Evolutionary conservation across 1,284 basidiomycete species (phyloP).

Genomic region (Leccinum proximum): DNA sequence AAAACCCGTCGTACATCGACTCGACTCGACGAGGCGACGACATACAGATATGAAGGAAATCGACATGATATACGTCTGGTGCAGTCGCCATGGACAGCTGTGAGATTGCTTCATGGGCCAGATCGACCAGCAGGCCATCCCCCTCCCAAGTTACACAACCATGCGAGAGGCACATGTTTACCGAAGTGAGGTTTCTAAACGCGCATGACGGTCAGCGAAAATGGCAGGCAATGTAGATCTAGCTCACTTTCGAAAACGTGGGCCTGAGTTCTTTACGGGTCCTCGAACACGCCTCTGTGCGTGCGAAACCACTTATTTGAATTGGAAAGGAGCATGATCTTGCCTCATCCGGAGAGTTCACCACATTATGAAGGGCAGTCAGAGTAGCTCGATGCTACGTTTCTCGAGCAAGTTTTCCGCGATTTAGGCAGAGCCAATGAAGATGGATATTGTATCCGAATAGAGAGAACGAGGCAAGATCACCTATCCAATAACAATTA

Average conservation of each 20-base stretch:
- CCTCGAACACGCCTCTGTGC: slow-evolving; percentile 15
- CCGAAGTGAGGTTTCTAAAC: slow-evolving; percentile 16
- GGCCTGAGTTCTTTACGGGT: slow-evolving; percentile 11
- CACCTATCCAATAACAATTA: slow-evolving; percentile 10
- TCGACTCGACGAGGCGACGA: slow-evolving; percentile 15
- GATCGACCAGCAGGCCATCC: slow-evolving; percentile 20
- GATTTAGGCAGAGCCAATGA: slow-evolving; percentile 20
- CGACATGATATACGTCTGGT: slow-evolving; percentile 16
- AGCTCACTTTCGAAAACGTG: slow-evolving; percentile 19
- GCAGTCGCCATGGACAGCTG: slow-evolving; percentile 8
- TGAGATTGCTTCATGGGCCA: slow-evolving; percentile 17
- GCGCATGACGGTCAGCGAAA: background rate
- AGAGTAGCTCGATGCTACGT: no score
- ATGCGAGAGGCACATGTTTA: slow-evolving; percentile 19
- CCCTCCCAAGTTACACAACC: slow-evolving; percentile 17
- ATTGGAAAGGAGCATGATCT: no score
- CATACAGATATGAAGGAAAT: slow-evolving; percentile 16
- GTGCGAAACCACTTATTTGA: no score
- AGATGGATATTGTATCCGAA: slow-evolving; percentile 14
- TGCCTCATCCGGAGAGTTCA: no score
- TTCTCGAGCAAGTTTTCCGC: slow-evolving; percentile 12
- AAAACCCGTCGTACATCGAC: slow-evolving; percentile 37
- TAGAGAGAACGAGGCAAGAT: slow-evolving; percentile 15
- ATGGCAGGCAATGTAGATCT: background rate
- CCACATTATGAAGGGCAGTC: no score